phyloP scores from a whole-genome alignment of 2,329 filamentous ascomycete genomes.

The Pseudogymnoascus sp. region DNA sequence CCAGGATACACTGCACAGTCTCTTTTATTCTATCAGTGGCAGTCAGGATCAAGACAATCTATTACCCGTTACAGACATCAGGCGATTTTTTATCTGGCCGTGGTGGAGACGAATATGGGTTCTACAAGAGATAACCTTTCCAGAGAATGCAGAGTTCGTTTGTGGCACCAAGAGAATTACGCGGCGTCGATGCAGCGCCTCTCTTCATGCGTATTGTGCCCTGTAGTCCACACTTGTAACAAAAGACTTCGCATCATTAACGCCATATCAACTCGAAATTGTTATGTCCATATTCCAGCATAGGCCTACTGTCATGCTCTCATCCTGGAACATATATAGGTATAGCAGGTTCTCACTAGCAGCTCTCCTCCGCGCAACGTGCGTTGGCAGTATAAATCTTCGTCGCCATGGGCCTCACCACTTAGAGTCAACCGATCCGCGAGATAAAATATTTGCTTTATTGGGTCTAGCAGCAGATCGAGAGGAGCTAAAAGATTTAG shows the following conservation, averaged over 20 bases:
- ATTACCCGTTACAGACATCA: slow-evolving; percentile 14
- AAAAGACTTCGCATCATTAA: slow-evolving; percentile 11
- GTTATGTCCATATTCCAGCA: not conserved
- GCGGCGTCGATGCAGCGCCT: slow-evolving; percentile 13
- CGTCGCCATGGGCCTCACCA: not conserved
- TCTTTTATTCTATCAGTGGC: slow-evolving; percentile 17
- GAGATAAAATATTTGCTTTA: slow-evolving; percentile 15
- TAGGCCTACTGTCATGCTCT: slow-evolving; percentile 10
- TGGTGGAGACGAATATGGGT: slow-evolving; percentile 16
- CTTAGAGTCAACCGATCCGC: slow-evolving; percentile 14
- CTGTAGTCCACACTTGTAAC: slow-evolving; percentile 9
- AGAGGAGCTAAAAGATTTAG: slow-evolving; percentile 11
- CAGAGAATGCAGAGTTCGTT: slow-evolving; percentile 14
- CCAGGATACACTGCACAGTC: slow-evolving; percentile 10
- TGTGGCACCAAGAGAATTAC: slow-evolving; percentile 15
- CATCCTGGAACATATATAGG: slow-evolving; percentile 13
- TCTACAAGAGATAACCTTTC: slow-evolving; percentile 16
- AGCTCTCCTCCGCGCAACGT: slow-evolving; percentile 12
- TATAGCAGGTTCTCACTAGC: slow-evolving; percentile 10
- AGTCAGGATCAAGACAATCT: slow-evolving; percentile 12
- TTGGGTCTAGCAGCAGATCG: slow-evolving; percentile 13
- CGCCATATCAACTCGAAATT: slow-evolving; percentile 11
- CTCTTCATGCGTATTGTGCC: slow-evolving; percentile 14
- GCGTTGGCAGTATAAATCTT: slow-evolving; percentile 8
- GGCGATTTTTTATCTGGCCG: slow-evolving; percentile 11